phyloP scores from a whole-genome alignment of 2,329 filamentous ascomycete genomes.

The Colletotrichum somersetense region DNA sequence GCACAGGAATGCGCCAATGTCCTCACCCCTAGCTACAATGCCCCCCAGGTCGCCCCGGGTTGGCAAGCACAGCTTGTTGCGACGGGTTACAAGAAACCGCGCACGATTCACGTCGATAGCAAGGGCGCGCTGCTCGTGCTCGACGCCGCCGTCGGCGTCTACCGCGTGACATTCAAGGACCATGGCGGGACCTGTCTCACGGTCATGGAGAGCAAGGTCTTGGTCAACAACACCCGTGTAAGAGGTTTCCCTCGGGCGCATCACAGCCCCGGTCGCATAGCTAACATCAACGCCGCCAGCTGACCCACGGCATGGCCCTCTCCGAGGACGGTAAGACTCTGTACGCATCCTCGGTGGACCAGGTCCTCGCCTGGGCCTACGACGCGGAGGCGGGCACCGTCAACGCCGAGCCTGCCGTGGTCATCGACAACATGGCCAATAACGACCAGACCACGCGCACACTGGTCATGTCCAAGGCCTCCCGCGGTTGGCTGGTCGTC shows the following conservation, averaged over 20 bases:
- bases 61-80: slow-evolving; percentile 61
- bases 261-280: neutral
- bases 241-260: slow-evolving; percentile 35
- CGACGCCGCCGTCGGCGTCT: slow-evolving; percentile 57
- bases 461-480: slow-evolving; percentile 69
- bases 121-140: slow-evolving; percentile 61
- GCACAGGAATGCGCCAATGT: slow-evolving; percentile 51
- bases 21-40: slow-evolving; percentile 51
- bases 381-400: slow-evolving; percentile 65
- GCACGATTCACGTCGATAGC: slow-evolving; percentile 60
- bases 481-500: slow-evolving; percentile 71
- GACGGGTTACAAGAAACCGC: slow-evolving; percentile 56
- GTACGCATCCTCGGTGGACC: slow-evolving; percentile 68
- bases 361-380: slow-evolving; percentile 76
- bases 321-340: slow-evolving; percentile 65
- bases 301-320: slow-evolving; percentile 69
- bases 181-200: slow-evolving; percentile 57
- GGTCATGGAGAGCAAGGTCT: slow-evolving; percentile 50
- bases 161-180: slow-evolving; percentile 57
- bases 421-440: slow-evolving; percentile 63
- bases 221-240: slow-evolving; percentile 53
- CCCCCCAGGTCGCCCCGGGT: slow-evolving; percentile 55
- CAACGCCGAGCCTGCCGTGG: slow-evolving; percentile 61
- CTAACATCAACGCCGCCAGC: slow-evolving; percentile 48
- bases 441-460: slow-evolving; percentile 76